phyloP scores from a whole-genome alignment of 2,329 filamentous ascomycete genomes.

The Aspergillus sp. region DNA sequence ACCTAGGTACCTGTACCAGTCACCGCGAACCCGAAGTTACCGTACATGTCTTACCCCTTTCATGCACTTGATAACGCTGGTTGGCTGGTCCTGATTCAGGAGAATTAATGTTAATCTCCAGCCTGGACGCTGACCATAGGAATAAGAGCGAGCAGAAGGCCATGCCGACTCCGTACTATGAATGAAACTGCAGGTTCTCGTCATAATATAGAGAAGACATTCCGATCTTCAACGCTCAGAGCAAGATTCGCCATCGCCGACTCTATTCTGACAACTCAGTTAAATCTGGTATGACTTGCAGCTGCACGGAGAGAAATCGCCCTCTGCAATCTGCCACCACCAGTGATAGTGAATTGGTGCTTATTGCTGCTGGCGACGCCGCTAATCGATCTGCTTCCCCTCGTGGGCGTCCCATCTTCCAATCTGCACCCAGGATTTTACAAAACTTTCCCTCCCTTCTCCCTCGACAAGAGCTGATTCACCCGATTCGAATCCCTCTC shows the following conservation, averaged over 20 bases:
- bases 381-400: conserved; percentile 13
- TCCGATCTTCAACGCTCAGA: neutral
- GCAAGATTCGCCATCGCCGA: neutral
- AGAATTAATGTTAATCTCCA: conserved; percentile 7
- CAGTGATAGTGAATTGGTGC: neutral
- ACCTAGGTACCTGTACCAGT: neutral
- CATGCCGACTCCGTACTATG: neutral
- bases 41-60: conserved; percentile 19
- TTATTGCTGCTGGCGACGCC: conserved; percentile 5
- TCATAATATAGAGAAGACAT: neutral
- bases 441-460: conserved; percentile 8
- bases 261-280: neutral
- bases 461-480: neutral
- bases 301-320: conserved; percentile 21
- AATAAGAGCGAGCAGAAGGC: neutral
- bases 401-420: conserved; percentile 17
- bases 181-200: neutral
- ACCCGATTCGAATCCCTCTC: conserved; percentile 1
- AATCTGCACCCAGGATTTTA: neutral
- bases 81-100: conserved; percentile 17
- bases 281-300: conserved; percentile 21
- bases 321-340: neutral
- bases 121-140: neutral
- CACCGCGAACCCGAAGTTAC: conserved; percentile 3
- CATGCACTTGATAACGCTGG: conserved; percentile 13